Conservation (phyloP, 1,284 basidiomycete genomes). For the Chalciporus sp. region DNA sequence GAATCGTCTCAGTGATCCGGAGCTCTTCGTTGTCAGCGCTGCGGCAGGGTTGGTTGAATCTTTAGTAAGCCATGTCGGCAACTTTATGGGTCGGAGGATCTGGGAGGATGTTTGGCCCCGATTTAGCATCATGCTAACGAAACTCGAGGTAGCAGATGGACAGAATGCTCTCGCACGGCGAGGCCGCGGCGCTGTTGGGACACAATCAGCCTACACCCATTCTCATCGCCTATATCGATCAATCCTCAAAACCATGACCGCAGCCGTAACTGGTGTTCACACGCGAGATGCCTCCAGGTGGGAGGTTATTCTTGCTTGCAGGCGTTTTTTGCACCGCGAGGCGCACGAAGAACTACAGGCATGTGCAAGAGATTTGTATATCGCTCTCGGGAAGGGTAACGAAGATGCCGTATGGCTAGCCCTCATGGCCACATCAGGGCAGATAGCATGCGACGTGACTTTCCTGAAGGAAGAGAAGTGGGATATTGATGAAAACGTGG, state of each 20-base stretch:
- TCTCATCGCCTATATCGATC: constrained; percentile 78
- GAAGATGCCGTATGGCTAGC: constrained; percentile 84
- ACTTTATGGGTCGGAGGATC: constrained; percentile 80
- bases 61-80: constrained; percentile 69
- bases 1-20: constrained; percentile 73
- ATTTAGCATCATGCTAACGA: constrained; percentile 61
- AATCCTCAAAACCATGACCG: constrained; percentile 71
- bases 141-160: constrained; percentile 61
- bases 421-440: constrained; percentile 57
- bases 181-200: constrained; percentile 51
- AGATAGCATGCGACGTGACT: constrained; percentile 40
- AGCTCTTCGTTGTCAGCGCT: constrained; percentile 77
- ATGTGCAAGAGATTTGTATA: constrained; percentile 67
- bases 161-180: constrained; percentile 65
- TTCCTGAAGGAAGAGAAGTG: constrained; percentile 60
- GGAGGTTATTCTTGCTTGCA: constrained; percentile 74
- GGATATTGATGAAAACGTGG: constrained; percentile 61
- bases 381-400: constrained; percentile 60
- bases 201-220: constrained; percentile 72
- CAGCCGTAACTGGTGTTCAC: constrained; percentile 64
- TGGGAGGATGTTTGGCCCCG: constrained; percentile 92
- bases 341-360: constrained; percentile 75
- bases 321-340: constrained; percentile 70
- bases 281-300: constrained; percentile 72
- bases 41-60: constrained; percentile 72